Evolutionary conservation across 345 rosid genomes (phyloP).

Genomic region (Aurinia saxatilis): DNA sequence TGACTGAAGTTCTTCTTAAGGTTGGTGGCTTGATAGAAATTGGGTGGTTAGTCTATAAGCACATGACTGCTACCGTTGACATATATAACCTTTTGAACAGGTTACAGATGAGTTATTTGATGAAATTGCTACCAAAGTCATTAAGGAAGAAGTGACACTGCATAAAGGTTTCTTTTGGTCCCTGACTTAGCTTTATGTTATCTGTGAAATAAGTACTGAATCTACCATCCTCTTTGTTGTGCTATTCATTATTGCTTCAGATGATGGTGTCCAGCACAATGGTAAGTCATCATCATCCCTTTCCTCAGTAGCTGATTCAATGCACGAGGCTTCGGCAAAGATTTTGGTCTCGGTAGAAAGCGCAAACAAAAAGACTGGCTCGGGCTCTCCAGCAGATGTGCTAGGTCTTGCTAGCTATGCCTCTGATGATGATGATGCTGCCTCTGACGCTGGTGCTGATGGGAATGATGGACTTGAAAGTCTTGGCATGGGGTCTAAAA

Average conservation of each 20-base stretch:
- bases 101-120: slow-evolving; percentile 92
- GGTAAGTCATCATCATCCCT: slow-evolving; percentile 33
- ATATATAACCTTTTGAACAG: slow-evolving; percentile 39
- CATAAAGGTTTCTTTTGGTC: slow-evolving; percentile 44
- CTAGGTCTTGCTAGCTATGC: slow-evolving; percentile 93
- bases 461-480: slow-evolving; percentile 39
- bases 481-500: slow-evolving; percentile 27
- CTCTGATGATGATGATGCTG: slow-evolving; percentile 73
- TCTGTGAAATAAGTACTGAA: slow-evolving; percentile 9
- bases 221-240: neutral
- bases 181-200: neutral
- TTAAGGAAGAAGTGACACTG: slow-evolving; percentile 57
- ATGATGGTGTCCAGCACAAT: slow-evolving; percentile 34
- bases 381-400: slow-evolving; percentile 59
- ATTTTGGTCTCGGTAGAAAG: slow-evolving; percentile 40
- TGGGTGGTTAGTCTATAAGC: slow-evolving; percentile 10
- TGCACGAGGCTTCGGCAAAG: slow-evolving; percentile 47
- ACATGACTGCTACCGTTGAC: slow-evolving; percentile 8
- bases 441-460: slow-evolving; percentile 40
- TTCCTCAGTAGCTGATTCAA: slow-evolving; percentile 27
- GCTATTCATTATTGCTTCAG: slow-evolving; percentile 32
- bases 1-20: slow-evolving; percentile 95
- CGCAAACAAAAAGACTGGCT: slow-evolving; percentile 43
- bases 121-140: slow-evolving; percentile 93
- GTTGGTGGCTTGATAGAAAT: slow-evolving; percentile 32